Percentiles rank a stretch among this genome's conserved stretches.
These are phyloP conservation scores for Desmodesmus armatus DNA, from an alignment of 139 green algal genomes.

Conservation along the genomic window DNA sequence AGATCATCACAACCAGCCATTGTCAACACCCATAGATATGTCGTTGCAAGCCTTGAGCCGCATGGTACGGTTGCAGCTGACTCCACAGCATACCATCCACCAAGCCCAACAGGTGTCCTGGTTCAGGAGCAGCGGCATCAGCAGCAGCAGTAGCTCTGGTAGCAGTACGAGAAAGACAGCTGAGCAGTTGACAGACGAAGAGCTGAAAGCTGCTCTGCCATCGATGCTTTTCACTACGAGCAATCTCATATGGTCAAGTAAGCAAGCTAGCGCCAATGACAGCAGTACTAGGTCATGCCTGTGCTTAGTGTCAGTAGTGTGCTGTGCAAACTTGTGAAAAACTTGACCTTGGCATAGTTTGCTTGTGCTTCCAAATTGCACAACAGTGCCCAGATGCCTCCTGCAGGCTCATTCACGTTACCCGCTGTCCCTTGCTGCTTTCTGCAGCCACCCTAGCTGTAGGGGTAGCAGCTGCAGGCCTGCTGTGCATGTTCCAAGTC, in stretches of 20 bases:
- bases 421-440: too few relatives aligned
- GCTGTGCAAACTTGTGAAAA: background rate
- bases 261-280: background rate
- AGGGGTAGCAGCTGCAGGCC: constrained; percentile 36
- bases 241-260: constrained; percentile 46
- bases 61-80: too few relatives aligned
- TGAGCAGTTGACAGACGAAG: constrained; percentile 41
- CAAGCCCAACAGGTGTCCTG: too few relatives aligned
- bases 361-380: background rate
- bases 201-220: constrained; percentile 32
- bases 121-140: background rate
- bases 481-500: constrained; percentile 40
- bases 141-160: background rate
- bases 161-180: background rate
- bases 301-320: background rate
- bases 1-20: too few relatives aligned
- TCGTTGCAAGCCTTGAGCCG: too few relatives aligned
- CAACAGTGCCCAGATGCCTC: too few relatives aligned
- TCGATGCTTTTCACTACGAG: constrained; percentile 47
- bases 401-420: background rate
- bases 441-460: constrained; percentile 23
- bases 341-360: background rate
- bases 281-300: background rate
- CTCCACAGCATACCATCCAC: too few relatives aligned
- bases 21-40: too few relatives aligned